A percentile compares a stretch with the other conserved stretches of the same genome.
Conservation (phyloP, 148 eudicot genomes). For the Rhododendron griersonianum region DNA sequence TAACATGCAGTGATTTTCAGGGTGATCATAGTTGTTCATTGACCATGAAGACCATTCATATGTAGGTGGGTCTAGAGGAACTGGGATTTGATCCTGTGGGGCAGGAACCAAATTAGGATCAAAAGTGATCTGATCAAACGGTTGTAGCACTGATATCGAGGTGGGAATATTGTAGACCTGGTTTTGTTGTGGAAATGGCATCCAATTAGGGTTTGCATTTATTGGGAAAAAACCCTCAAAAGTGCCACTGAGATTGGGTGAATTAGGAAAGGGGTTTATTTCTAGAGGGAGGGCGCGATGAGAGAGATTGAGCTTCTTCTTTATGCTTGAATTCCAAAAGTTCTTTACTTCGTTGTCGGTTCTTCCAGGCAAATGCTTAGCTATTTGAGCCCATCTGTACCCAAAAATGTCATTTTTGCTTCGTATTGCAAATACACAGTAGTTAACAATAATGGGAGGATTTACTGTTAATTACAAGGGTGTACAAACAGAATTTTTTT, state of each 20-base stretch:
- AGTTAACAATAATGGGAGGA: background rate
- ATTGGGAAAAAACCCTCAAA: constrained; percentile 14
- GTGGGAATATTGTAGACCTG: background rate
- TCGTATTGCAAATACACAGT: background rate
- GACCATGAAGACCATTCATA: constrained; percentile 16
- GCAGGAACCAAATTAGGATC: background rate
- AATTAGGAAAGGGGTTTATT: constrained; percentile 19
- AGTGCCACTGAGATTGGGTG: background rate
- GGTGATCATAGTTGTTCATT: background rate
- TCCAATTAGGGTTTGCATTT: constrained; percentile 24
- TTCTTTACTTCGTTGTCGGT: constrained; percentile 97
- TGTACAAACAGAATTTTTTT: background rate
- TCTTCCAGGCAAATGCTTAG: constrained; percentile 86
- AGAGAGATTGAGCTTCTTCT: constrained; percentile 58
- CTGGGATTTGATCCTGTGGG: background rate
- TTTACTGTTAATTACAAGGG: background rate
- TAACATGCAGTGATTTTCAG: background rate
- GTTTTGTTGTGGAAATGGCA: constrained; percentile 11
- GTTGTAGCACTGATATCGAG: background rate
- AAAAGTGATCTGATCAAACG: background rate
- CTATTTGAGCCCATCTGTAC: constrained; percentile 88
- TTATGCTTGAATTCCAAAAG: constrained; percentile 91
- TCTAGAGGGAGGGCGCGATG: constrained; percentile 13
- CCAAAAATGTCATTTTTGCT: background rate
- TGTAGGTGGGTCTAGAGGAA: constrained; percentile 12